A percentile compares a stretch with the other conserved stretches of the same genome.
phyloP scores from a whole-genome alignment of 768 basidiomycete species.

The Suillus luteus region DNA sequence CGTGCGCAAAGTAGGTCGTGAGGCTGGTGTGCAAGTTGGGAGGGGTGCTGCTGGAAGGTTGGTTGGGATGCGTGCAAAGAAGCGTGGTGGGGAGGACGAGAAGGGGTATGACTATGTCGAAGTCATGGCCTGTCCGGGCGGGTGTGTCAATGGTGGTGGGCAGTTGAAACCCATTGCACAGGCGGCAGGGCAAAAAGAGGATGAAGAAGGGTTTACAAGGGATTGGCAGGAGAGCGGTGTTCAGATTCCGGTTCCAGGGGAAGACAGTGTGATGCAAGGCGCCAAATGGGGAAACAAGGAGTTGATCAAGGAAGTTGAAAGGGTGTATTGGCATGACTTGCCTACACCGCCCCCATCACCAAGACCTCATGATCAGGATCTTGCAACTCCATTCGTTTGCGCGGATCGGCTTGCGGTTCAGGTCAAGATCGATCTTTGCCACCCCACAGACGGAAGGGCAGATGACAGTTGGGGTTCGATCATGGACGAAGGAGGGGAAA shows the following conservation, averaged over 20 bases:
- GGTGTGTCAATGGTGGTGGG: conserved; percentile 97
- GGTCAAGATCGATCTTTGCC: conserved; percentile 46
- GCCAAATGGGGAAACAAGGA: conserved; percentile 82
- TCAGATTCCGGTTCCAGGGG: conserved; percentile 22
- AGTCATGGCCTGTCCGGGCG: conserved; percentile 98
- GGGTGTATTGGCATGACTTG: conserved; percentile 70
- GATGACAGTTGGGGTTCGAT: conserved; percentile 36
- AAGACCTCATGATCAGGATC: conserved; percentile 15
- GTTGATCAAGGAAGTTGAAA: conserved; percentile 82
- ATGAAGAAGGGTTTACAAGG: conserved; percentile 69
- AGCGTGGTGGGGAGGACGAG: conserved; percentile 38
- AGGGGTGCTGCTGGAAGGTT: conserved; percentile 63
- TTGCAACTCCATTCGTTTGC: not conserved
- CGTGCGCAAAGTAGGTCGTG: conserved; percentile 88
- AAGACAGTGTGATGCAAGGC: conserved; percentile 36
- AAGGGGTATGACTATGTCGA: conserved; percentile 86
- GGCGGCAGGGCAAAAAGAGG: conserved; percentile 21
- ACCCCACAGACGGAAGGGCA: conserved; percentile 31
- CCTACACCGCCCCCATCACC: conserved; percentile 52
- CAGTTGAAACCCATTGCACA: conserved; percentile 43
- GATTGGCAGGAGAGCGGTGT: conserved; percentile 64
- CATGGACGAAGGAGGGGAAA: conserved; percentile 48
- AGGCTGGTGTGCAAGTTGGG: conserved; percentile 72
- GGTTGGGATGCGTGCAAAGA: conserved; percentile 35
- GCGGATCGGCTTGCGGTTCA: conserved; percentile 41